phyloP scores from a whole-genome alignment of 352 stramenopile genomes.

The Pythium dissimile region DNA sequence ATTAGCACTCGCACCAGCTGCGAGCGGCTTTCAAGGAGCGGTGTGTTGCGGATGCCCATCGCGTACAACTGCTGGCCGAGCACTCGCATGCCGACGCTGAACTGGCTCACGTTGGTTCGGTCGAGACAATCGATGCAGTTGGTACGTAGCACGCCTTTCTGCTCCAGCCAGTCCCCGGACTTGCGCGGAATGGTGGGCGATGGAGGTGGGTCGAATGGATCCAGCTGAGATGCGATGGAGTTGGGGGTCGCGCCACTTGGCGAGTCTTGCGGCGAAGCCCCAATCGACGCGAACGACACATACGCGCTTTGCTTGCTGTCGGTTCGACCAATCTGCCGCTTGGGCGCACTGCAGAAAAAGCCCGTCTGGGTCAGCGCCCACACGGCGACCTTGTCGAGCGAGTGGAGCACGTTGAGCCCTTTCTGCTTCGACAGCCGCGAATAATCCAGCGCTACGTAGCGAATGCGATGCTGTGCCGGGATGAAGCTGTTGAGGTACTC shows the following conservation, averaged over 20 bases:
- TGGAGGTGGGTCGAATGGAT: conserved; percentile 19
- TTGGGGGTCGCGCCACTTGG: not conserved
- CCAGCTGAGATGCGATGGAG: not conserved
- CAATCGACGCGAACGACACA: conserved; percentile 29
- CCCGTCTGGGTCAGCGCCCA: conserved; percentile 96
- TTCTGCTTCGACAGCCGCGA: conserved; percentile 93
- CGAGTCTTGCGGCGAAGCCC: conserved; percentile 4
- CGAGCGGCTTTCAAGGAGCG: conserved; percentile 79
- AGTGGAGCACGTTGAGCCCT: conserved; percentile 91
- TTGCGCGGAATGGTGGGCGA: conserved; percentile 75
- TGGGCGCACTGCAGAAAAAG: conserved; percentile 95
- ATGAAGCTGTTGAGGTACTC: conserved; percentile 98
- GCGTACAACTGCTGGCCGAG: conserved; percentile 96
- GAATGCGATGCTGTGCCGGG: conserved; percentile 90
- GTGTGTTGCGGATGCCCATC: conserved; percentile 94
- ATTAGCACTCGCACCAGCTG: conserved; percentile 96
- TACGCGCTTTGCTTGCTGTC: conserved; percentile 56
- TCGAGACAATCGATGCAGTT: conserved; percentile 98
- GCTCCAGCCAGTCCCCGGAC: conserved; percentile 91
- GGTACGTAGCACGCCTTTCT: conserved; percentile 96
- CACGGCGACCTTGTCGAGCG: conserved; percentile 93
- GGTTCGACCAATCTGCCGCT: conserved; percentile 65
- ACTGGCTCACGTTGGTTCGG: conserved; percentile 86
- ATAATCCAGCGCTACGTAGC: conserved; percentile 97
- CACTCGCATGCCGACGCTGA: conserved; percentile 85